phyloP scores from a whole-genome alignment of 179 eudicot species.

The Carnegiea gigantea region DNA sequence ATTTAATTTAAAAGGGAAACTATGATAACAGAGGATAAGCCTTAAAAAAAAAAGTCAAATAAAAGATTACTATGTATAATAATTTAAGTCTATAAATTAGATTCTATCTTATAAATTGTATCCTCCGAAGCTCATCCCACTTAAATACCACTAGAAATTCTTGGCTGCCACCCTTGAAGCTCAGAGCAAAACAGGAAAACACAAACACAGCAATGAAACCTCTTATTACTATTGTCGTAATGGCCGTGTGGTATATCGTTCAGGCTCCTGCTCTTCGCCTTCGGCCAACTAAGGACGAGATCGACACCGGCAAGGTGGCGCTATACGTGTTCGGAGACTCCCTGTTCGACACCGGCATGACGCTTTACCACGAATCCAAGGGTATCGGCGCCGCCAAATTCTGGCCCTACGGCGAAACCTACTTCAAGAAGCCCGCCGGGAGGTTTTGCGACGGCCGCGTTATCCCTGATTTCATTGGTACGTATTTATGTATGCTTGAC shows the following conservation, averaged over 20 bases:
- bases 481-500: not conserved
- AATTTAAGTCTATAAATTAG: too few species aligned
- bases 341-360: slow-evolving; percentile 30
- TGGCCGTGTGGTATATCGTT: not conserved
- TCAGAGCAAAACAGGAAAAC: too few species aligned
- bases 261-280: not conserved
- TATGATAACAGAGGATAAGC: too few species aligned
- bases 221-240: too few species aligned
- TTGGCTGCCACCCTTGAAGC: too few species aligned
- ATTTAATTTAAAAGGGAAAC: too few species aligned
- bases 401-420: slow-evolving; percentile 30
- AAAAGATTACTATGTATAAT: too few species aligned
- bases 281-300: not conserved
- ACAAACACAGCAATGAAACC: not conserved
- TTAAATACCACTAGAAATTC: too few species aligned
- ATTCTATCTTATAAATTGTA: too few species aligned
- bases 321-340: slow-evolving; percentile 35
- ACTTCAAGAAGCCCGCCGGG: slow-evolving; percentile 28
- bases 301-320: not conserved
- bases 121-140: too few species aligned
- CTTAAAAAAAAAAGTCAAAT: too few species aligned
- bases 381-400: not conserved
- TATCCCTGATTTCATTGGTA: slow-evolving; percentile 33
- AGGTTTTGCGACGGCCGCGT: slow-evolving; percentile 28
- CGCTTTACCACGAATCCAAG: not conserved